Base-by-base conservation (phyloP, 2,329 filamentous ascomycete genomes). In the Lojkania enalia region DNA sequence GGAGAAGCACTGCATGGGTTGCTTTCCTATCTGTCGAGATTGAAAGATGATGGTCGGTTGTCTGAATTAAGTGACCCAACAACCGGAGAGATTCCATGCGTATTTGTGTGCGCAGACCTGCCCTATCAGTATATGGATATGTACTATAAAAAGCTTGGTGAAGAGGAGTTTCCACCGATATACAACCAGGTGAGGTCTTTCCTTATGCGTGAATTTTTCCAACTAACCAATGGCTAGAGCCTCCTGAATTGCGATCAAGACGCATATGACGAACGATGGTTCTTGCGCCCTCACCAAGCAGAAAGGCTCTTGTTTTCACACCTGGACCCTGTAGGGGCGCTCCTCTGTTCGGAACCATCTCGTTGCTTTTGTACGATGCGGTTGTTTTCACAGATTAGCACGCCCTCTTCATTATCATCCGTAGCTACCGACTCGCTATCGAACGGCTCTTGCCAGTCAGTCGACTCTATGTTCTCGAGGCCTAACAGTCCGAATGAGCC, bases 51-150 rank as follows among this genome's bases (percentile, higher is more conserved):
- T 0, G 75, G 73, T 0, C 74, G 67, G 0, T 61, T 83, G 11
- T 25, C 60, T 1, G 66, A 75, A 7, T 60, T 82, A 1, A 69
- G 72, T 0, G 74, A 73, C 0, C 58, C 67, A 0, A 70, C 75
- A 21, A 71, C 76, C 20, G 77, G 77, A 1, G 65, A 73, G 38
- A 69, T 78, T 2, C 71, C 77, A 48, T 81, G 77, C 35, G 80
- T 81, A 0, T 85, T 85, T 59, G 61, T 84, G 2, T 85, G 81
- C 64, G 84, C 81, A 45, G 82, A 85, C 44, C 51, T 85, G 19
- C 82, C 82, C 0, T 84, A 85, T 51, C 81, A 84, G 57, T 84
- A 84, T 47, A 75, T 84, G 33, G 70, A 74, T 18, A 78, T 80
- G 51, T 84, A 84, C 55, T 84, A 83, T 52, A 71, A 77, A 19